Percentiles rank a stretch among this genome's conserved stretches.
These are phyloP conservation scores for Mucor mucedo DNA, from an alignment of 371 early-diverging fungal genomes.

Conservation along the genomic window DNA sequence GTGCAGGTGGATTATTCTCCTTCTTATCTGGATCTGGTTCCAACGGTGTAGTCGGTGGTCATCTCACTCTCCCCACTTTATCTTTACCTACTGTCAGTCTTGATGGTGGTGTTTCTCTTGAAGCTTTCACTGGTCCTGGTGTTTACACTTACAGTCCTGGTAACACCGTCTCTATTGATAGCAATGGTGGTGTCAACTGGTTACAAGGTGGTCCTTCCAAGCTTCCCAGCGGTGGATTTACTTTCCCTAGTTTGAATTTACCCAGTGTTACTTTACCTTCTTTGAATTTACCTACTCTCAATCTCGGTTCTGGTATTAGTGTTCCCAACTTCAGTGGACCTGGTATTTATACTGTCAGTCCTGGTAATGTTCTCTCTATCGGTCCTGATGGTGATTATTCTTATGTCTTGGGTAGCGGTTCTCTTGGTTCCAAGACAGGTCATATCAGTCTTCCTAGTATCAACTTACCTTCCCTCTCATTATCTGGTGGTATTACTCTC, in stretches of 20 bases:
- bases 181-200: conserved; percentile 2
- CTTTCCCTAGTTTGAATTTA: not conserved
- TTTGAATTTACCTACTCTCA: not conserved
- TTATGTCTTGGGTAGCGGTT: conserved; percentile 4
- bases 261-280: not conserved
- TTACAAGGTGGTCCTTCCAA: conserved; percentile 4
- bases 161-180: conserved; percentile 1
- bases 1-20: not conserved
- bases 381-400: not conserved
- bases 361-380: conserved; percentile 2
- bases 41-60: not conserved
- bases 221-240: not conserved
- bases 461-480: not conserved
- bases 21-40: not conserved
- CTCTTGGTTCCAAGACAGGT: not conserved
- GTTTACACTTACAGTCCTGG: conserved; percentile 8
- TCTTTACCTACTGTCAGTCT: conserved; percentile 5
- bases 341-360: conserved; percentile 12
- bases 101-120: not conserved
- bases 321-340: conserved; percentile 8
- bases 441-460: not conserved
- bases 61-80: not conserved
- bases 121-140: conserved; percentile 13
- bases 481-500: not conserved
- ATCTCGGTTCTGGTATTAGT: not conserved